Evolutionary conservation across 2,329 filamentous ascomycete genomes (phyloP).

Genomic region (Talaromyces sp.): DNA sequence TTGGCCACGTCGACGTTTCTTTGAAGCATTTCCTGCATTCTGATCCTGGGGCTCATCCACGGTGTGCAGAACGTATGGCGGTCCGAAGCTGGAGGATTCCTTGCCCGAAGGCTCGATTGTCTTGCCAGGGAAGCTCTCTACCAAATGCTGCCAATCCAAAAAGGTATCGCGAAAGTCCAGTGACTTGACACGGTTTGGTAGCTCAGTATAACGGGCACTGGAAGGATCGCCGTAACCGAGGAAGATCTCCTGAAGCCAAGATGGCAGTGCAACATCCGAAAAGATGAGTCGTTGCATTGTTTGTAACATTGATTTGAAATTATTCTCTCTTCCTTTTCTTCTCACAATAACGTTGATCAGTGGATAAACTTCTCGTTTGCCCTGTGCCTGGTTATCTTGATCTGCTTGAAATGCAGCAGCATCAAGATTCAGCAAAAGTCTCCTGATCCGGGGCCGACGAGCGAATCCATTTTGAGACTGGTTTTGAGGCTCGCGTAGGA

Average conservation of each 20-base stretch:
- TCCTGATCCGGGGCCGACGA: conserved; percentile 58
- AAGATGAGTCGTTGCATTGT: conserved; percentile 84
- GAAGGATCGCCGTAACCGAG: conserved; percentile 94
- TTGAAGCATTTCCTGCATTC: conserved; percentile 62
- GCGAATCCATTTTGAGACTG: conserved; percentile 62
- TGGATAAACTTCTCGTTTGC: conserved; percentile 77
- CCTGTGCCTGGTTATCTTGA: conserved; percentile 60
- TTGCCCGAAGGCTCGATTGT: conserved; percentile 75
- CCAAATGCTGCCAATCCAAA: conserved; percentile 88
- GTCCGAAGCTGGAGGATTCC: conserved; percentile 70
- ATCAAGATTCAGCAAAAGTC: conserved; percentile 79
- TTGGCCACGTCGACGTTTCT: conserved; percentile 80
- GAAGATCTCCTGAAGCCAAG: conserved; percentile 95
- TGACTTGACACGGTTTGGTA: conserved; percentile 72
- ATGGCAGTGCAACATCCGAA: conserved; percentile 78
- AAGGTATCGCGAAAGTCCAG: conserved; percentile 95
- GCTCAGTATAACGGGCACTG: conserved; percentile 77
- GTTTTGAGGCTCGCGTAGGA: conserved; percentile 57
- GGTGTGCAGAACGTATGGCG: conserved; percentile 81
- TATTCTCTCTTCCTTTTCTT: conserved; percentile 84
- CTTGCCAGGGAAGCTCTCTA: conserved; percentile 85
- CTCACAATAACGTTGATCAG: conserved; percentile 82
- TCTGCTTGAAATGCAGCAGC: conserved; percentile 73
- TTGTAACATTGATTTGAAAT: conserved; percentile 90
- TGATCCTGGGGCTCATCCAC: conserved; percentile 52